Conservation (phyloP, 495 filamentous ascomycete species). For the Penicillium egyptiacum region DNA sequence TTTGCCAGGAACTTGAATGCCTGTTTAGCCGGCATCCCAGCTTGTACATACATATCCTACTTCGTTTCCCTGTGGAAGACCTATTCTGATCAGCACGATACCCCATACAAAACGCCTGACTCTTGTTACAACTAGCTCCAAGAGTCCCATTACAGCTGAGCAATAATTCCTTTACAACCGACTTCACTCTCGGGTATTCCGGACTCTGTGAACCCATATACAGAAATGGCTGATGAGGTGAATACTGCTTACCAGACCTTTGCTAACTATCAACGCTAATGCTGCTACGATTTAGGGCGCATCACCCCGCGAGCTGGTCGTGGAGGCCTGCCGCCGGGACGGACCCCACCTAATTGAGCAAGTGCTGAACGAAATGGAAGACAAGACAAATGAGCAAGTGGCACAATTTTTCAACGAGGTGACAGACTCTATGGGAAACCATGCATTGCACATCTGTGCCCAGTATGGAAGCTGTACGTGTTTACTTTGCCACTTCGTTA, state of each 20-base stretch:
- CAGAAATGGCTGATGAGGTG: constrained; percentile 48
- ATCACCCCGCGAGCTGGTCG: constrained; percentile 75
- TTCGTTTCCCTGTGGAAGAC: not conserved
- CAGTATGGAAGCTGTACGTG: constrained; percentile 78
- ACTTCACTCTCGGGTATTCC: constrained; percentile 3
- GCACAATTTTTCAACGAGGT: constrained; percentile 79
- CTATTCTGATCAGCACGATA: not conserved
- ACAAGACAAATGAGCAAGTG: constrained; percentile 53
- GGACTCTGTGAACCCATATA: constrained; percentile 5
- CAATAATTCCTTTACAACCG: not conserved
- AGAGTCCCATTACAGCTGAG: not conserved
- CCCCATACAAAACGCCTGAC: not conserved
- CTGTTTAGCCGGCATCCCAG: constrained; percentile 7
- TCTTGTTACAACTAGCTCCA: constrained; percentile 1
- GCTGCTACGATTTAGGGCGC: constrained; percentile 65
- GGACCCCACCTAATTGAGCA: constrained; percentile 78
- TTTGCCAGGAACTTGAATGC: constrained; percentile 7
- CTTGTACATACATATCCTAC: constrained; percentile 29
- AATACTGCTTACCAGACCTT: constrained; percentile 10
- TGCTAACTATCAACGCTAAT: constrained; percentile 10
- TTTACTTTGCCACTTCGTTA: not conserved
- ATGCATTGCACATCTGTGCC: constrained; percentile 87
- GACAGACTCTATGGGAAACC: constrained; percentile 79
- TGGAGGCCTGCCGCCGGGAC: constrained; percentile 92
- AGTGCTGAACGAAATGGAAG: constrained; percentile 45